phyloP scores from a whole-genome alignment of 495 filamentous ascomycete genomes.

The Clohesyomyces aquaticus region DNA sequence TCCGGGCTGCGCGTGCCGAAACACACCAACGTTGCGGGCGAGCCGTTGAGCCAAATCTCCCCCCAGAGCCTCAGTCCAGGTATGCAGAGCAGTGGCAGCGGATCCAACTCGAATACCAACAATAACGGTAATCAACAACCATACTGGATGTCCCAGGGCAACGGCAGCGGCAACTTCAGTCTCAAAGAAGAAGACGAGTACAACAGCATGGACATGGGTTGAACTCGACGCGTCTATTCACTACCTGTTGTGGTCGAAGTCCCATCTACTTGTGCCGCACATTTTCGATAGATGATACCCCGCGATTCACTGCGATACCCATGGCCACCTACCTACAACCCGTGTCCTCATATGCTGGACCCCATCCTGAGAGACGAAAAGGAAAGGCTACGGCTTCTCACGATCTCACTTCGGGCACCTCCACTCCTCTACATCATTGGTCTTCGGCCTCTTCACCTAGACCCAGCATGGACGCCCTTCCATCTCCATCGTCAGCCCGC shows the following conservation, averaged over 20 bases:
- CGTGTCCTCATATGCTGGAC: slow-evolving; percentile 7
- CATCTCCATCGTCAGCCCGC: not conserved
- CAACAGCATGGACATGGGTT: slow-evolving; percentile 42
- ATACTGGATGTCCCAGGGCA: slow-evolving; percentile 32
- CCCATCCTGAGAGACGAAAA: not conserved
- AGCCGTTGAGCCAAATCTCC: slow-evolving; percentile 62
- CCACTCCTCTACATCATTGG: not conserved
- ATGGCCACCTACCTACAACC: slow-evolving; percentile 7
- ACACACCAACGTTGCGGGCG: slow-evolving; percentile 88
- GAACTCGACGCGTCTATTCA: not conserved
- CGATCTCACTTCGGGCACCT: not conserved
- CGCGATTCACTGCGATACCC: slow-evolving; percentile 28
- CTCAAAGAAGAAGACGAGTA: slow-evolving; percentile 45
- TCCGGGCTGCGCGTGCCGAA: slow-evolving; percentile 87
- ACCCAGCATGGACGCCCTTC: slow-evolving; percentile 2
- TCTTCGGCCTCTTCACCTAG: not conserved
- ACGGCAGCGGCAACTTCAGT: slow-evolving; percentile 26
- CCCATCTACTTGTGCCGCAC: slow-evolving; percentile 1
- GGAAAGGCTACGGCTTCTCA: too few species aligned
- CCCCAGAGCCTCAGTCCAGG: slow-evolving; percentile 73
- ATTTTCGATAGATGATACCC: slow-evolving; percentile 25
- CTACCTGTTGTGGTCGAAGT: not conserved
- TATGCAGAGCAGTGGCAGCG: slow-evolving; percentile 58
- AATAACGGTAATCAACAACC: slow-evolving; percentile 31
- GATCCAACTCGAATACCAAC: slow-evolving; percentile 27